Evolutionary conservation across 345 rosid genomes (phyloP), one percentile per base, ranked within the genome.

Genomic region (Mangifera indica): DNA sequence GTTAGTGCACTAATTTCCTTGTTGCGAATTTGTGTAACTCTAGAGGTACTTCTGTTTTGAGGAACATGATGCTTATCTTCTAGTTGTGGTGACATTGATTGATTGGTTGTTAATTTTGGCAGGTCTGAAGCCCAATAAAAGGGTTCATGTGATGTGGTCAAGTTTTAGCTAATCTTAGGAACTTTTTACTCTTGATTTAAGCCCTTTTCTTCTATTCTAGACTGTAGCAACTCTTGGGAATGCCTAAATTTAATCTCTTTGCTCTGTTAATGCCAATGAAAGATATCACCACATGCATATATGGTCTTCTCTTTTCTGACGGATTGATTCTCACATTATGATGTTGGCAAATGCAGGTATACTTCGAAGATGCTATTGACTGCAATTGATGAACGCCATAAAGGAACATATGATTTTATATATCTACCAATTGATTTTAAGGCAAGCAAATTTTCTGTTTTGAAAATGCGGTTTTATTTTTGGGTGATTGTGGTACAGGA

Each of bases 371-470:
- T 90, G 91, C 84, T 88, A 55, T 70, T 90, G 77, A 89, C 91
- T 71, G 91, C 92, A 67, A 88, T 88, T 61, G 92, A 90, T 46
- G 92, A 89, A 76, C 77, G 60, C 22, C 88, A 84, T 67, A 78
- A 79, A 78, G 96, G 96, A 76, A 81, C 88, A 25, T 90, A 88
- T 25, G 81, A 88, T 79, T 88, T 90, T 76, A 67, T 90, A 67
- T 90, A 88, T 78, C 79, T 90, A 44, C 93, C 91, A 9, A 90
- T 90, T 72, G 93, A 90, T 74, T 90, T 90, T 58, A 88, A 88
- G 93, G 96, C 71, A 81, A 77, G 82, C 73, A 57, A 58, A 46
- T 69, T 48, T 6, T 58, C 45, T 65, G 10, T 69, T 60, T 66
- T 48, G 22, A 40, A 11, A 18, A 51, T 60, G 51, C 51, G 57